Evolutionary conservation across 345 rosid genomes (phyloP).

Genomic region (Boechera stricta): DNA sequence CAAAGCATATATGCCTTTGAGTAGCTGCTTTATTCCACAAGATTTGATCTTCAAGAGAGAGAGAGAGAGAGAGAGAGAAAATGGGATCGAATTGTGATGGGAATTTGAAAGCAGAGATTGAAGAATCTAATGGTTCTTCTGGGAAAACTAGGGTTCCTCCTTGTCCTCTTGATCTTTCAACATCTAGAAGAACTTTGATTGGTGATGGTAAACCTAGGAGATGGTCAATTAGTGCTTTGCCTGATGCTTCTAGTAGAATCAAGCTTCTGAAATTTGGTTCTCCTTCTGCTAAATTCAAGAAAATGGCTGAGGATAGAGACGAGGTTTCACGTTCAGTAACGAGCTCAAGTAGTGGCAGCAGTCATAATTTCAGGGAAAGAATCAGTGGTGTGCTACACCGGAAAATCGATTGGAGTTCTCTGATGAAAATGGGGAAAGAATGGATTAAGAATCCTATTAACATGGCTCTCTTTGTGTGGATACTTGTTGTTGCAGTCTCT

Average conservation of each 20-base stretch:
- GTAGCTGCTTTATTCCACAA: conserved; percentile 10
- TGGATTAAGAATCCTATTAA: conserved; percentile 86
- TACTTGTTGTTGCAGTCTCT: conserved; percentile 71
- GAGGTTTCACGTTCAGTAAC: conserved; percentile 67
- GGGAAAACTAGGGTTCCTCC: conserved; percentile 41
- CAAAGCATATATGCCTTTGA: conserved; percentile 34
- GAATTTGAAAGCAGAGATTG: conserved; percentile 50
- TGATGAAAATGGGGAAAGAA: conserved; percentile 61
- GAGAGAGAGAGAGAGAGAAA: neutral
- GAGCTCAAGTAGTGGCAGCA: conserved; percentile 43
- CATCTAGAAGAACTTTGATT: conserved; percentile 57
- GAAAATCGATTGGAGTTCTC: conserved; percentile 70
- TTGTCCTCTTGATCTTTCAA: conserved; percentile 51
- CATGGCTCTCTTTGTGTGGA: conserved; percentile 85
- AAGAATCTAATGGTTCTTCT: conserved; percentile 46
- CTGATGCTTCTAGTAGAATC: conserved; percentile 46
- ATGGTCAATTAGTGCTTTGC: conserved; percentile 36
- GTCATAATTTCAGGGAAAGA: conserved; percentile 63
- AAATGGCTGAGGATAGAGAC: conserved; percentile 68
- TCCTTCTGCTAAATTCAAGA: conserved; percentile 70
- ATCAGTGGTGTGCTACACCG: conserved; percentile 57
- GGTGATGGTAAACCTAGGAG: conserved; percentile 43
- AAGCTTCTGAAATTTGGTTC: conserved; percentile 67
- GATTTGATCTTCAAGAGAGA: neutral
- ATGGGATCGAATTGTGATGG: conserved; percentile 59